Conservation (phyloP, 2,329 filamentous ascomycete species). For the Diaporthe helianthi region DNA sequence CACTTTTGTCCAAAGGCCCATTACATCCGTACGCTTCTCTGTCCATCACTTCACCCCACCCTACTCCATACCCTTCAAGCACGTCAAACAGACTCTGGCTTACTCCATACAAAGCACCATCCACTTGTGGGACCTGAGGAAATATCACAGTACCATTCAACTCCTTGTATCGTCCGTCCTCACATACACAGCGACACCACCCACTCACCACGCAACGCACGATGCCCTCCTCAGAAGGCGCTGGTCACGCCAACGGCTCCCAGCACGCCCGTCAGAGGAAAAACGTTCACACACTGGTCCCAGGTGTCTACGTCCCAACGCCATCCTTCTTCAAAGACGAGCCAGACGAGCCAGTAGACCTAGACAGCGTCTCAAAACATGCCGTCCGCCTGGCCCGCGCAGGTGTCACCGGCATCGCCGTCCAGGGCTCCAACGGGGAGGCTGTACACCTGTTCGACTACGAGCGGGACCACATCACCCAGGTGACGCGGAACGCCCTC, state of each 20-base stretch:
- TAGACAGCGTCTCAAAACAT: conserved; percentile 55
- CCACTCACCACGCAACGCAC: background rate
- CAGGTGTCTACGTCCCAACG: conserved; percentile 62
- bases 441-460: conserved; percentile 68
- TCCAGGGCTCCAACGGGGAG: conserved; percentile 72
- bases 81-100: background rate
- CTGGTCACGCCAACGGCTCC: background rate
- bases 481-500: conserved; percentile 60
- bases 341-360: conserved; percentile 57
- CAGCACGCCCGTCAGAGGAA: background rate
- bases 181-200: background rate
- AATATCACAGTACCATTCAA: background rate
- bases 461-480: conserved; percentile 64
- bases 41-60: background rate
- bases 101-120: background rate
- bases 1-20: background rate
- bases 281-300: background rate
- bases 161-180: background rate
- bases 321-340: conserved; percentile 58
- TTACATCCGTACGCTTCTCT: background rate
- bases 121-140: background rate
- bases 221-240: conserved; percentile 11
- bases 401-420: conserved; percentile 67
- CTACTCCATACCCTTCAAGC: background rate
- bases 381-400: conserved; percentile 64